These are phyloP conservation scores for Sporothrix euskadiensis DNA, from an alignment of 2,329 filamentous ascomycete species.

Conservation along the genomic window DNA sequence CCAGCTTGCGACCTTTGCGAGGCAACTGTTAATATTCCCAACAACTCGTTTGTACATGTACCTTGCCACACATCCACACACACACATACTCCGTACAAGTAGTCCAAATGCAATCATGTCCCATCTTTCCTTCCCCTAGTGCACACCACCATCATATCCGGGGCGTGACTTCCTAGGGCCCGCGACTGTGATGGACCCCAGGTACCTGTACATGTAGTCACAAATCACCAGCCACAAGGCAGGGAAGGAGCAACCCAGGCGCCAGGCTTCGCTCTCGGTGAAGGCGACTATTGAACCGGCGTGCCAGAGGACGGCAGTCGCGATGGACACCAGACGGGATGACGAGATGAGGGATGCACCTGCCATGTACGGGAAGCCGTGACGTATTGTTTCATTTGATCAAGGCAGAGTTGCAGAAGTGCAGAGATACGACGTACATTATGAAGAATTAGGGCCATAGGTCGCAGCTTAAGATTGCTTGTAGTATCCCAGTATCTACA, in stretches of 20 bases:
- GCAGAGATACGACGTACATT: neutral
- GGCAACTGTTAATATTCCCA: neutral
- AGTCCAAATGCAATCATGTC: neutral
- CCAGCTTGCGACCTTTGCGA: neutral
- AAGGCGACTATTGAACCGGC: neutral
- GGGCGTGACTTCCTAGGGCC: conserved; percentile 11
- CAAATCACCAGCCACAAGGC: neutral
- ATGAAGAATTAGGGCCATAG: neutral
- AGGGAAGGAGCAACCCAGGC: neutral
- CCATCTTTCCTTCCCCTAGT: neutral
- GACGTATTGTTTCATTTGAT: neutral
- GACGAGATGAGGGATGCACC: neutral
- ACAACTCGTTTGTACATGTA: neutral
- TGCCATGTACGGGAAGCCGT: neutral
- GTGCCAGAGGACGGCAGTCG: neutral
- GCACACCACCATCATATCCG: neutral
- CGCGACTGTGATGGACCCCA: neutral
- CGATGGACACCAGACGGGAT: neutral
- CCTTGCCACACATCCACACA: neutral
- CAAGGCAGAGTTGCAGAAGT: neutral
- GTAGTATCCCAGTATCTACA: neutral
- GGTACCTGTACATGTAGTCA: neutral
- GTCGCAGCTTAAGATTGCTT: neutral
- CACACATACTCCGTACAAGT: neutral
- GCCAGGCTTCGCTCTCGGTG: neutral